Percentiles rank a stretch among this genome's conserved stretches.
Conservation (phyloP, 1,139 yeast species). For the Meyerozyma sp. region DNA sequence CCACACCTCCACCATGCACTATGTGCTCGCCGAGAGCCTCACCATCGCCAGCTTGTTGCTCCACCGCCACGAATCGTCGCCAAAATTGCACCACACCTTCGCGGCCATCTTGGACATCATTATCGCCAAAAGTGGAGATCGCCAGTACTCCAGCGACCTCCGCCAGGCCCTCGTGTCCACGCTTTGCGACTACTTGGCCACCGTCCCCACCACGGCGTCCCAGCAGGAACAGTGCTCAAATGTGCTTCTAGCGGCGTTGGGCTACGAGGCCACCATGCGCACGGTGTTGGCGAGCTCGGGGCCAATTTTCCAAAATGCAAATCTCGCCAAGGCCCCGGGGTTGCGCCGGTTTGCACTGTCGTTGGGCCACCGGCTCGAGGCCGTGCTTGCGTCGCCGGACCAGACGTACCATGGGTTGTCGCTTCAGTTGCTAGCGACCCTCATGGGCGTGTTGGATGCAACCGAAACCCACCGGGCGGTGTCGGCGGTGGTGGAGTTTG, state of each 20-base stretch:
- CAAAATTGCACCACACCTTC: neutral
- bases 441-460: neutral
- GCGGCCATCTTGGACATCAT: neutral
- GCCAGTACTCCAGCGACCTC: neutral
- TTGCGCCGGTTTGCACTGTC: neutral
- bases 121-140: neutral
- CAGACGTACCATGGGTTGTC: neutral
- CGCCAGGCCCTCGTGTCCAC: neutral
- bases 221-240: neutral
- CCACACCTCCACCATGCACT: neutral
- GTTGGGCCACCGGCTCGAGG: neutral
- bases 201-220: neutral
- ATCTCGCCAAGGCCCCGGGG: neutral
- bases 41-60: slow-evolving; percentile 14
- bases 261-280: neutral
- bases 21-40: slow-evolving; percentile 41
- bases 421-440: neutral
- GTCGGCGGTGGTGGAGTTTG: neutral
- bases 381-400: neutral
- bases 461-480: neutral
- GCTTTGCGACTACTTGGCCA: neutral
- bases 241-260: neutral
- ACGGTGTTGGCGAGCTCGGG: neutral
- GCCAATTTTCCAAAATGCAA: neutral
- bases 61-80: neutral